A percentile compares a stretch with the other conserved stretches of the same genome.
These are phyloP conservation scores for Conoideocrella luteorostrata DNA, from an alignment of 2,329 filamentous ascomycete species.

Conservation along the genomic window DNA sequence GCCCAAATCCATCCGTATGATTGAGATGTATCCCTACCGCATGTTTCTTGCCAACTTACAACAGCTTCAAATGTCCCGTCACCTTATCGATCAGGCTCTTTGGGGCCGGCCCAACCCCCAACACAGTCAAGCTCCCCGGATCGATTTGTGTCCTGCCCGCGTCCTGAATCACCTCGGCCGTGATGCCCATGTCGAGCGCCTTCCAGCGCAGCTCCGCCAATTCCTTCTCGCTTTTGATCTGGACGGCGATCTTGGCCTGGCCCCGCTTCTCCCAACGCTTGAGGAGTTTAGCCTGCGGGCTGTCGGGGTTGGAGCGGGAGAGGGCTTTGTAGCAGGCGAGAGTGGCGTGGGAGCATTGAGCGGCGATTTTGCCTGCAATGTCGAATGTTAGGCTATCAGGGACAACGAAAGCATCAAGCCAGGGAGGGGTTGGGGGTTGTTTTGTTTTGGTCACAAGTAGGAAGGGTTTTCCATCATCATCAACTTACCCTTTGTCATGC, in stretches of 20 bases:
- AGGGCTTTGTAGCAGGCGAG: slow-evolving; percentile 94
- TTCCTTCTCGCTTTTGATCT: slow-evolving; percentile 81
- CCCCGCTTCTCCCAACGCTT: slow-evolving; percentile 79
- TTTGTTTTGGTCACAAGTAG: too few species aligned
- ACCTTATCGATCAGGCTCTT: slow-evolving; percentile 82
- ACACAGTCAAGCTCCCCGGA: slow-evolving; percentile 82
- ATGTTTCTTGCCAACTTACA: slow-evolving; percentile 55
- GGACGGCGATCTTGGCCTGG: slow-evolving; percentile 90
- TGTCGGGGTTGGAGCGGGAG: slow-evolving; percentile 46
- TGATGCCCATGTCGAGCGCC: slow-evolving; percentile 76
- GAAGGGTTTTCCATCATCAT: too few species aligned
- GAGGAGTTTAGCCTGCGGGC: slow-evolving; percentile 57
- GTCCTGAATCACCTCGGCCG: slow-evolving; percentile 85
- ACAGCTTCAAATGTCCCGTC: slow-evolving; percentile 75
- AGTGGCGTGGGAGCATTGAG: slow-evolving; percentile 92
- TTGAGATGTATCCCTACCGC: neutral
- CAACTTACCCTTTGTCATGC: slow-evolving; percentile 92
- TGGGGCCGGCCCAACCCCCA: slow-evolving; percentile 77
- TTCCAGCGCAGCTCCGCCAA: slow-evolving; percentile 66
- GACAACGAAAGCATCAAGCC: neutral
- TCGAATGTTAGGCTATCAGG: neutral
- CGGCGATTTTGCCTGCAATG: slow-evolving; percentile 84
- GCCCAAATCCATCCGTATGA: too few species aligned
- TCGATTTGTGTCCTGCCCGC: slow-evolving; percentile 97
- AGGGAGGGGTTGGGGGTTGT: too few species aligned